Evolutionary conservation across 2,329 filamentous ascomycete species (phyloP).

Genomic region (Colletotrichum australisinense): DNA sequence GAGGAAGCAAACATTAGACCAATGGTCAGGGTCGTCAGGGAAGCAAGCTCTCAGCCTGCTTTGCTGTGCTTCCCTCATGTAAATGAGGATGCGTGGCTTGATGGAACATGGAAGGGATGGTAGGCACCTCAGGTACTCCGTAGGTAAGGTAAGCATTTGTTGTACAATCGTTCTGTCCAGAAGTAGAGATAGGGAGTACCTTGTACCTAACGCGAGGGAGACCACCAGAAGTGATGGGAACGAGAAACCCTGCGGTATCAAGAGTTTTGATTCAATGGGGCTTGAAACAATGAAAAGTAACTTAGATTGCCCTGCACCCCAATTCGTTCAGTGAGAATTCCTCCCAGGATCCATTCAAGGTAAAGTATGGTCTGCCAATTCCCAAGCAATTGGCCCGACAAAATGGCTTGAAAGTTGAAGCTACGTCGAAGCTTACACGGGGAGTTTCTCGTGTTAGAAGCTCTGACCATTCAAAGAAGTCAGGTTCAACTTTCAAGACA

Average conservation of each 20-base stretch:
- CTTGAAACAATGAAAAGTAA: background rate
- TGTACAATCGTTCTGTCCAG: background rate
- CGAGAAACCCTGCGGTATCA: background rate
- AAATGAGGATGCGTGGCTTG: conserved; percentile 16
- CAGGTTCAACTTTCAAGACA: background rate
- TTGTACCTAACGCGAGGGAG: conserved; percentile 2
- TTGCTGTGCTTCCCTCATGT: background rate
- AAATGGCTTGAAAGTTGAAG: background rate
- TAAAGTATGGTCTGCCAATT: background rate
- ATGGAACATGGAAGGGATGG: background rate
- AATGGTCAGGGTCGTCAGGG: background rate
- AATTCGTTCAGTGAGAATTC: background rate
- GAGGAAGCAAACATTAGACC: background rate
- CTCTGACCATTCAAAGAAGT: background rate
- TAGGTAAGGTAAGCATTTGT: background rate
- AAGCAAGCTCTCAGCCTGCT: background rate
- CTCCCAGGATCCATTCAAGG: background rate
- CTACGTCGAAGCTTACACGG: background rate
- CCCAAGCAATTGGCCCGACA: background rate
- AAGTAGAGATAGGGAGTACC: background rate
- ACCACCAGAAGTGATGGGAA: background rate
- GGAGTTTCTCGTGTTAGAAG: background rate
- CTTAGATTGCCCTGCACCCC: background rate
- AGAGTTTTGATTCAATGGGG: background rate
- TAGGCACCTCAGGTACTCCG: background rate